phyloP scores from a whole-genome alignment of 139 green algal genomes.

The Coelastrella sp. region DNA sequence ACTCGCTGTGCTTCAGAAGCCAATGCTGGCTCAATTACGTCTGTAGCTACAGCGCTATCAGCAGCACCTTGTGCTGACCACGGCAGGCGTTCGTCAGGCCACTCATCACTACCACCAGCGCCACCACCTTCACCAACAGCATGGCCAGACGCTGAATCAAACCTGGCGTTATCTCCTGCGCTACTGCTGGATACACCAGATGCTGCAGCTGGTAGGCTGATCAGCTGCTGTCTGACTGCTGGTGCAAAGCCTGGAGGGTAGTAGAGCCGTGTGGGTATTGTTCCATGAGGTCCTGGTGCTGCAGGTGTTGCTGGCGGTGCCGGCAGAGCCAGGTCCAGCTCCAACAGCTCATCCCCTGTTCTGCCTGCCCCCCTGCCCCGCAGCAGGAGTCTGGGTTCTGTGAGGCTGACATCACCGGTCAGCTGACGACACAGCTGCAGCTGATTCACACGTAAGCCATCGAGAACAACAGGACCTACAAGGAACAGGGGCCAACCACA shows the following conservation, averaged over 20 bases:
- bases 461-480: constrained; percentile 58
- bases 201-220: background rate
- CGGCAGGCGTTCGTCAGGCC: background rate
- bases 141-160: background rate
- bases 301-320: background rate
- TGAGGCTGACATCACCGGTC: constrained; percentile 48
- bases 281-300: constrained; percentile 25
- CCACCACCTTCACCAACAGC: constrained; percentile 12
- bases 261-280: constrained; percentile 20
- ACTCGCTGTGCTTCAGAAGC: constrained; percentile 34
- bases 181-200: background rate
- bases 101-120: constrained; percentile 3
- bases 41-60: background rate
- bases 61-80: constrained; percentile 14
- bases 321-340: constrained; percentile 79
- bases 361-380: constrained; percentile 39
- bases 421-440: constrained; percentile 59
- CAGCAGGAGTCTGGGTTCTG: constrained; percentile 49
- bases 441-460: constrained; percentile 66
- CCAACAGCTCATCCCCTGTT: constrained; percentile 71
- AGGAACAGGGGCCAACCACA: background rate
- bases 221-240: constrained; percentile 20
- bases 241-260: constrained; percentile 39
- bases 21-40: background rate
- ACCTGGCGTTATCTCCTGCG: background rate